Conservation (phyloP, 78 protist species). For the Dictyostelium intermedium region DNA sequence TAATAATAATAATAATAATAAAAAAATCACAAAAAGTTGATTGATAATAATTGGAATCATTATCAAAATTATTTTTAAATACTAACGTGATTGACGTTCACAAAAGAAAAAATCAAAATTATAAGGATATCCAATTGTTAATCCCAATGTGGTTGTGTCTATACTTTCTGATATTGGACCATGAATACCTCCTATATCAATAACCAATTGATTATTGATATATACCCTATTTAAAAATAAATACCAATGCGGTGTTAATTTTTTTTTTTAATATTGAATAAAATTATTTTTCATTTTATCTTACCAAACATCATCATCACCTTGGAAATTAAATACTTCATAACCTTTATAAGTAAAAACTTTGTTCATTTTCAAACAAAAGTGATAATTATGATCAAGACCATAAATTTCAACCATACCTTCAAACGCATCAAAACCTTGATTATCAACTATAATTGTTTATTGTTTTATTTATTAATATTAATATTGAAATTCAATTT, state of each 20-base stretch:
- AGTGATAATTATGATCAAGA: slow-evolving; percentile 2
- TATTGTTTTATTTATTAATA: no score
- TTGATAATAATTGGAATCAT: no score
- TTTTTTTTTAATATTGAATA: neutral
- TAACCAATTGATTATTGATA: slow-evolving; percentile 22
- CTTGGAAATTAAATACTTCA: slow-evolving; percentile 40
- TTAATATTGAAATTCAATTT: no score
- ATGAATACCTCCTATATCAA: slow-evolving; percentile 76
- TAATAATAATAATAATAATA: no score
- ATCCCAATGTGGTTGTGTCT: neutral
- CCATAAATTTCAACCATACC: neutral
- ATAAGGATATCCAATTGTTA: neutral
- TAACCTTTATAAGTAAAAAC: slow-evolving; percentile 10
- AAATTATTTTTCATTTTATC: neutral
- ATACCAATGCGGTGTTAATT: no score
- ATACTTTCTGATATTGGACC: neutral
- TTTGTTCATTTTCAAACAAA: slow-evolving; percentile 5
- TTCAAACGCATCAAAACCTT: neutral
- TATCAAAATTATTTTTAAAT: no score
- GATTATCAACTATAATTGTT: neutral
- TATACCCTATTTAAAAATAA: slow-evolving; percentile 34
- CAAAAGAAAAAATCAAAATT: slow-evolving; percentile 60
- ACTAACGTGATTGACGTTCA: slow-evolving; percentile 14
- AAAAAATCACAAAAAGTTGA: no score
- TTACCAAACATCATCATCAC: slow-evolving; percentile 79